Conservation (phyloP, 140 eudicot species). For the Anethum foeniculum region DNA sequence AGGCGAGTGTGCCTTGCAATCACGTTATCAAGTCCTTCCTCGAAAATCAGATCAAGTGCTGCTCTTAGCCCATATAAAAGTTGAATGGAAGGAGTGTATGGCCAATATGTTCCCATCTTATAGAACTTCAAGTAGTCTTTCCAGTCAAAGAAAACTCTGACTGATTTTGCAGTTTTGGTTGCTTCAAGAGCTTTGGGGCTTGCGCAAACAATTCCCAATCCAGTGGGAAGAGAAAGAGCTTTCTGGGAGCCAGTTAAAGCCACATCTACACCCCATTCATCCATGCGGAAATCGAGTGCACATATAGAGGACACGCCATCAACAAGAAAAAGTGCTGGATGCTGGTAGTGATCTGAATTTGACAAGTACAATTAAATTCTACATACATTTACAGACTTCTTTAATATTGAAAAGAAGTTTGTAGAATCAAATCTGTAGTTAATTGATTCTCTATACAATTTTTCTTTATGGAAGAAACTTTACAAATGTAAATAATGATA, state of each 20-base stretch:
- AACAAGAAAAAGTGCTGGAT: constrained; percentile 84
- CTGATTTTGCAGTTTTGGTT: constrained; percentile 72
- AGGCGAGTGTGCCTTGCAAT: constrained; percentile 91
- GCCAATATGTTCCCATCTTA: constrained; percentile 93
- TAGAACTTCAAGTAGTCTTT: constrained; percentile 92
- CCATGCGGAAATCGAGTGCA: constrained; percentile 99
- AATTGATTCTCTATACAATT: not conserved
- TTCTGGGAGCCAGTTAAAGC: constrained; percentile 96
- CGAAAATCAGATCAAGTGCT: constrained; percentile 89
- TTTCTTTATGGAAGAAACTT: not conserved
- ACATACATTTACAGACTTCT: not conserved
- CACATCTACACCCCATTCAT: constrained; percentile 98
- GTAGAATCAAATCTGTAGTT: not conserved
- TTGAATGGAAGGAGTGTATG: constrained; percentile 97
- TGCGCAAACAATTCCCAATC: constrained; percentile 90
- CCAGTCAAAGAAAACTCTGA: constrained; percentile 95
- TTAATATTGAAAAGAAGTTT: not conserved
- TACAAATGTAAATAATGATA: not conserved
- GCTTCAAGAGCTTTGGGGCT: constrained; percentile 95
- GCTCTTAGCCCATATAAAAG: constrained; percentile 83
- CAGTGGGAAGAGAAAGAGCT: constrained; percentile 96
- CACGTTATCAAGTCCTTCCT: constrained; percentile 94
- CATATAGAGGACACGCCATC: constrained; percentile 97
- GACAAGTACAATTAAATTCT: not conserved
- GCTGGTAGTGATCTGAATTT: constrained; percentile 77